Evolutionary conservation across 139 green algal genomes (phyloP).

Genomic region (Eudorina sp.): DNA sequence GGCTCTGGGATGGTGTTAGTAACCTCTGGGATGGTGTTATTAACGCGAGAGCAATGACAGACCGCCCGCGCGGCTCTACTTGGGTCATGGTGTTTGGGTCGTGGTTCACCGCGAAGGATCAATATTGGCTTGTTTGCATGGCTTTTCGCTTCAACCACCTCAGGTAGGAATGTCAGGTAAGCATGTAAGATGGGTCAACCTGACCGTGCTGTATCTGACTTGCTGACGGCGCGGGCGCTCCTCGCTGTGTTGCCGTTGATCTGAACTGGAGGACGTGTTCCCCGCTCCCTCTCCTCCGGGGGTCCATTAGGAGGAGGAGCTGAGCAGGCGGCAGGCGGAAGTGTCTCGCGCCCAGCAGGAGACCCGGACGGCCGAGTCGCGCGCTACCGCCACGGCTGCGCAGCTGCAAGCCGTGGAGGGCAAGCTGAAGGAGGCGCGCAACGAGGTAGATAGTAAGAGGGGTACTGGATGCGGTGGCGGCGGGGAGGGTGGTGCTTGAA

Average conservation of each 20-base stretch:
- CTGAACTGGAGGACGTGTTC: too few species aligned
- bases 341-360: background rate
- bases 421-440: conserved; percentile 14
- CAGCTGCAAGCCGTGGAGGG: conserved; percentile 5
- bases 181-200: background rate
- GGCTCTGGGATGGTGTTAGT: background rate
- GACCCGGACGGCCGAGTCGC: background rate
- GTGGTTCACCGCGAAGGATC: background rate
- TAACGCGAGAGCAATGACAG: background rate
- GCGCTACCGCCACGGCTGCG: background rate
- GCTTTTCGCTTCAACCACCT: background rate
- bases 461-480: background rate
- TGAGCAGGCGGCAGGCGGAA: background rate
- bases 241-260: too few species aligned
- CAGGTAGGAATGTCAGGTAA: background rate
- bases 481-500: background rate
- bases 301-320: conserved; percentile 14
- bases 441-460: background rate
- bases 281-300: too few species aligned
- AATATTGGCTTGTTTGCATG: background rate
- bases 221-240: too few species aligned
- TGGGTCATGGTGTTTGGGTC: background rate
- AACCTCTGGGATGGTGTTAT: background rate
- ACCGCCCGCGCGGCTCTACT: background rate
- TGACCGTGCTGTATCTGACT: background rate